A percentile compares a stretch with the other conserved stretches of the same genome.
These are phyloP conservation scores for Ogataea pilisensis DNA, from an alignment of 805 yeast genomes.

Conservation along the genomic window DNA sequence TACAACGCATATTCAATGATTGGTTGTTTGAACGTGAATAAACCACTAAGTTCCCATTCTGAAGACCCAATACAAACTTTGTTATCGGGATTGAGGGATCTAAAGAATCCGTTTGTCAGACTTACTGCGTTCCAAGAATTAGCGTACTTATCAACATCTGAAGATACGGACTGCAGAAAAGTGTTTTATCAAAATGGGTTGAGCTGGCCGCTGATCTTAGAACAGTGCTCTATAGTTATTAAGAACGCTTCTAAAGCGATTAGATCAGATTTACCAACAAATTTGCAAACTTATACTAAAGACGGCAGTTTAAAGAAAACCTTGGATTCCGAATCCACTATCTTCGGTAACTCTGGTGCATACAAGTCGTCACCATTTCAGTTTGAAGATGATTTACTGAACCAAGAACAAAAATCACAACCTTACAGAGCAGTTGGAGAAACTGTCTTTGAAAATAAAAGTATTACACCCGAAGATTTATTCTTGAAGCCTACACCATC, in stretches of 20 bases:
- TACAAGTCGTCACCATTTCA: conserved; percentile 11
- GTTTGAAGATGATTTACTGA: conserved; percentile 9
- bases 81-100: conserved; percentile 57
- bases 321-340: conserved; percentile 3
- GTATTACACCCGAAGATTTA: conserved; percentile 7
- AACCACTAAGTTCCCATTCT: conserved; percentile 54
- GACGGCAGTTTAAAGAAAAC: not conserved
- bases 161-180: conserved; percentile 43
- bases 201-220: conserved; percentile 55
- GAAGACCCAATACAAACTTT: conserved; percentile 61
- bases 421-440: too few species aligned
- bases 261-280: conserved; percentile 19
- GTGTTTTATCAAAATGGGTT: conserved; percentile 46
- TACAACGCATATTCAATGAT: conserved; percentile 64
- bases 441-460: not conserved
- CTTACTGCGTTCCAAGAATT: conserved; percentile 74
- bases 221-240: conserved; percentile 56
- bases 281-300: not conserved
- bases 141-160: conserved; percentile 55
- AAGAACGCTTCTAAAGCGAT: conserved; percentile 32
- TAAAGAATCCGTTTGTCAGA: conserved; percentile 42
- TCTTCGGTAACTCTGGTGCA: conserved; percentile 28
- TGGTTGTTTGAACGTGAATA: conserved; percentile 68
- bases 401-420: not conserved
- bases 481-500: conserved; percentile 7